Base-by-base conservation (phyloP, 306 rosid species). In the Corylus avellana region DNA sequence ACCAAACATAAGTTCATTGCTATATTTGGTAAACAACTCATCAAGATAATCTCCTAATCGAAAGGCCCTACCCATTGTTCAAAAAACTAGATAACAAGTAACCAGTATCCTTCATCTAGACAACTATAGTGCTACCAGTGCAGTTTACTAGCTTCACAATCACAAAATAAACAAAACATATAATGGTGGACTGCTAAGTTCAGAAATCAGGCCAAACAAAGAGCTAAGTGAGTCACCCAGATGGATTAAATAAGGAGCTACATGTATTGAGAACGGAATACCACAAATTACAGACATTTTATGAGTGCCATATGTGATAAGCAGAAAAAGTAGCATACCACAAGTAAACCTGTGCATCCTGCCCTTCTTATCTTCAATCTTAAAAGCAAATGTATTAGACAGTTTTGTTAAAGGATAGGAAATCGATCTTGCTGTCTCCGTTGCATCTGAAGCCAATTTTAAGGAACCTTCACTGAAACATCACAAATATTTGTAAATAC, bases 341-440 rank as follows among this genome's bases (percentile, higher is more conserved):
- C 93, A 89, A 67, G 90, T 83, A 82, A 93, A 93, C 79, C 97
- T 89, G 84, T 93, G 98, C 86, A 92, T 80, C 80, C 93, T 85
- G 35, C 97, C 98, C 81, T 82, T 89, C 78, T 76, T 92, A 81
- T 93, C 98, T 84, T 93, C 90, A 70, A 93, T 51, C 84, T 93
- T 93, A 86, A 89, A 92, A 70, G 96, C 88, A 84, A 90, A 93
- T 1, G 85, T 20, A 70, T 83, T 87, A 0, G 84, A 72, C 83
- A 70, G 72, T 82, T 68, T 76, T 58, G 90, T 37, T 46, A 82
- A 53, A 25, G 71, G 81, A 86, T 57, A 91, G 47, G 87, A 49
- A 73, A 32, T 46, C 2, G 87, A 81, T 86, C 88, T 86, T 83
- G 88, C 91, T 4, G 85, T 82, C 32, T 93, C 98, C 71, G 91